These are phyloP conservation scores for Neofusicoccum parvum DNA, from an alignment of 2,329 filamentous ascomycete genomes.

Conservation along the genomic window DNA sequence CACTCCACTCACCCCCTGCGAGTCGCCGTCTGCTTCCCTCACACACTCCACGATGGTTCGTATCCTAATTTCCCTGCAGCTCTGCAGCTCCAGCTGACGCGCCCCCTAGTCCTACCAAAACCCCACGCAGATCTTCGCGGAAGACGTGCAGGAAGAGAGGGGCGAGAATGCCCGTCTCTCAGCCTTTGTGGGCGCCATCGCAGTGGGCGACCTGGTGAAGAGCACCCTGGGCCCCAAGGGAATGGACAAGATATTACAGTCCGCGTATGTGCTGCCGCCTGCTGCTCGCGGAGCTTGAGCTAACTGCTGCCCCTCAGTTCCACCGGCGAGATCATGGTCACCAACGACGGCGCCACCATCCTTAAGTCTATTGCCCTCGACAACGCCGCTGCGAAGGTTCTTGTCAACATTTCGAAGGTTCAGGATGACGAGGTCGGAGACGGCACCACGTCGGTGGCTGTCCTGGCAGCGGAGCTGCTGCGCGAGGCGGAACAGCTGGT, in stretches of 20 bases:
- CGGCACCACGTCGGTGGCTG: constrained; percentile 96
- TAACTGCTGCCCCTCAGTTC: constrained; percentile 59
- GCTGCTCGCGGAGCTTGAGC: constrained; percentile 24
- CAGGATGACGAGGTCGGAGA: constrained; percentile 99
- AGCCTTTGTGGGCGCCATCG: constrained; percentile 98
- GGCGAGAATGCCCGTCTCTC: constrained; percentile 98
- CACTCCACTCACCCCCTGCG: constrained; percentile 13
- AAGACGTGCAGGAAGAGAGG: constrained; percentile 96
- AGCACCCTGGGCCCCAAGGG: constrained; percentile 96
- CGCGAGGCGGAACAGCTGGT: constrained; percentile 97
- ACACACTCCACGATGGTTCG: constrained; percentile 20
- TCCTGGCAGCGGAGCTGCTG: constrained; percentile 90
- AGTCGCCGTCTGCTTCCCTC: constrained; percentile 10
- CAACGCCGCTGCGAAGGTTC: constrained; percentile 95
- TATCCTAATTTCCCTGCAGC: not conserved
- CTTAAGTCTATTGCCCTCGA: constrained; percentile 98
- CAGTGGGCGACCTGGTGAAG: constrained; percentile 96
- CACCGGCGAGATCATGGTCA: constrained; percentile 96
- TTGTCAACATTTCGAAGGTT: constrained; percentile 99
- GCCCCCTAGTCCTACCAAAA: constrained; percentile 53
- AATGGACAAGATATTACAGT: constrained; percentile 98
- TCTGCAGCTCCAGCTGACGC: constrained; percentile 6
- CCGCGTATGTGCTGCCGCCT: constrained; percentile 64
- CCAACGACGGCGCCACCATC: constrained; percentile 97
- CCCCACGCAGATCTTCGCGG: constrained; percentile 96